A percentile compares a stretch with the other conserved stretches of the same genome.
Evolutionary conservation across 768 basidiomycete genomes (phyloP).

Genomic region (Amanita phalloides): DNA sequence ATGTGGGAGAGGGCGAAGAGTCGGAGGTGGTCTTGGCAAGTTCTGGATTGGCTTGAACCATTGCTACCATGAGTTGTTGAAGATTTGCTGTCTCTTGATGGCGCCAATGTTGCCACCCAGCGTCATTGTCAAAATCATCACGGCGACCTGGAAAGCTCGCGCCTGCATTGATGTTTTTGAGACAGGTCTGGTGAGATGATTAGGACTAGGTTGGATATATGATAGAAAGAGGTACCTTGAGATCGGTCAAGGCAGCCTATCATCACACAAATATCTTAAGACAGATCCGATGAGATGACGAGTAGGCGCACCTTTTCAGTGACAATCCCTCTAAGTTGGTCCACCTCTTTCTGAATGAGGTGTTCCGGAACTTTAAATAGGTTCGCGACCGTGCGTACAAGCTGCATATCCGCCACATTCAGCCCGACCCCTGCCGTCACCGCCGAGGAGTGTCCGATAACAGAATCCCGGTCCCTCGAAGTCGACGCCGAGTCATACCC

Average conservation of each 20-base stretch:
- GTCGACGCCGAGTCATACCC: slow-evolving; percentile 64
- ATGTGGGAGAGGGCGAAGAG: slow-evolving; percentile 26
- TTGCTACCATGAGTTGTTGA: slow-evolving; percentile 79
- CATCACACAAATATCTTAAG: slow-evolving; percentile 1
- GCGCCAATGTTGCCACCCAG: slow-evolving; percentile 79
- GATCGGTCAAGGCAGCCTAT: slow-evolving; percentile 75
- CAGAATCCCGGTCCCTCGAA: slow-evolving; percentile 37
- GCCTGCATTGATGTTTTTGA: slow-evolving; percentile 86
- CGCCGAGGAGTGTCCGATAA: background rate
- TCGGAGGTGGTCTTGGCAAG: slow-evolving; percentile 72
- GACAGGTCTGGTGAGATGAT: slow-evolving; percentile 48
- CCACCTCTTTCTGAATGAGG: slow-evolving; percentile 65
- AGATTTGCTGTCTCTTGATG: slow-evolving; percentile 73
- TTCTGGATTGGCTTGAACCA: slow-evolving; percentile 81
- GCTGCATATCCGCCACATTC: slow-evolving; percentile 64
- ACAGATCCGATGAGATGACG: background rate
- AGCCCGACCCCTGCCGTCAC: slow-evolving; percentile 15
- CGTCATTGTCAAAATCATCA: slow-evolving; percentile 78
- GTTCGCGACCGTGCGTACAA: slow-evolving; percentile 57
- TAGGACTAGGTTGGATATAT: background rate
- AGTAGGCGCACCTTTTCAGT: slow-evolving; percentile 57
- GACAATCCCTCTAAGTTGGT: slow-evolving; percentile 49
- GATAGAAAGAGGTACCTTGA: slow-evolving; percentile 48
- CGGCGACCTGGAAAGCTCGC: slow-evolving; percentile 74
- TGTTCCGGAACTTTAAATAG: slow-evolving; percentile 68